Conservation (phyloP, 306 rosid genomes). For the Lupinus albus region DNA sequence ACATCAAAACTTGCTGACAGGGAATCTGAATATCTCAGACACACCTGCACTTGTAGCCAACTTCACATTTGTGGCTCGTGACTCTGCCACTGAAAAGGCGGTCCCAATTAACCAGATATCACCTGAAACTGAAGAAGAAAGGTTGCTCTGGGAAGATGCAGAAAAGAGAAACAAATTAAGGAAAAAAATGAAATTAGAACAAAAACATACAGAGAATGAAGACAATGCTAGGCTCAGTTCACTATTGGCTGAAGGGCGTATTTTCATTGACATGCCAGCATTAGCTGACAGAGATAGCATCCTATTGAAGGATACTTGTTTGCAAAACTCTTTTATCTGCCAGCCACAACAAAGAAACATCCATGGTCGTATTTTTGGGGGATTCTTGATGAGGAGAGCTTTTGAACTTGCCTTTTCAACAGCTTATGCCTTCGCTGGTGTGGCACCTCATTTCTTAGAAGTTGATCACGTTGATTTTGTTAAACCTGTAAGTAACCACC, state of each 20-base stretch:
- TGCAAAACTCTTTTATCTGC: constrained; percentile 80
- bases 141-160: constrained; percentile 75
- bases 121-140: constrained; percentile 67
- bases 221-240: constrained; percentile 57
- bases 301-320: constrained; percentile 69
- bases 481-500: constrained; percentile 69
- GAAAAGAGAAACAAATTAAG: constrained; percentile 68
- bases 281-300: constrained; percentile 86
- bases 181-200: constrained; percentile 54
- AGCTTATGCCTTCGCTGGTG: constrained; percentile 80
- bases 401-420: constrained; percentile 87
- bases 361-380: constrained; percentile 88
- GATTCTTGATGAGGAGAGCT: constrained; percentile 88
- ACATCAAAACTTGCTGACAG: constrained; percentile 48
- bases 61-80: constrained; percentile 92
- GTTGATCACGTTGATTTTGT: constrained; percentile 91
- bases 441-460: constrained; percentile 79
- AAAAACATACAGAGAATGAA: constrained; percentile 45
- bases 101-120: constrained; percentile 62
- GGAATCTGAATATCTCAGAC: constrained; percentile 42
- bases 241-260: constrained; percentile 73
- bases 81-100: constrained; percentile 68
- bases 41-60: constrained; percentile 67
- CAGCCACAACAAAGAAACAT: constrained; percentile 91
- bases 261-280: constrained; percentile 84